These are phyloP conservation scores for Coccomyxa subellipsoidea DNA, from an alignment of 163 green algal species.

Conservation along the genomic window DNA sequence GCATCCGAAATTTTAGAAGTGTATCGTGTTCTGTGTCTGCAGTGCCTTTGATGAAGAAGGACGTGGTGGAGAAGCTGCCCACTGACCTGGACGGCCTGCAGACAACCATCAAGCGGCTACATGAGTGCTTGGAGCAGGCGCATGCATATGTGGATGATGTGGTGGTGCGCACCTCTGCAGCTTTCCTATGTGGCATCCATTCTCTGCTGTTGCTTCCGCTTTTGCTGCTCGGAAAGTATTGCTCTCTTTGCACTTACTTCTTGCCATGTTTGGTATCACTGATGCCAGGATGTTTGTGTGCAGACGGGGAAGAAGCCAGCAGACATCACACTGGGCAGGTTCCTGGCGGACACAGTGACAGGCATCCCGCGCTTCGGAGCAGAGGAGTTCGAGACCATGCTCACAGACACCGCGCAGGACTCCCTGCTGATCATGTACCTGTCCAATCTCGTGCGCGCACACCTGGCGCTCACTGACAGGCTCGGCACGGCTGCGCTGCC, in stretches of 20 bases:
- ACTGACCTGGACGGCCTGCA: constrained; percentile 76
- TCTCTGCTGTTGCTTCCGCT: background rate
- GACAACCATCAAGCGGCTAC: constrained; percentile 59
- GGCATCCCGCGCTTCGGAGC: constrained; percentile 71
- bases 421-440: constrained; percentile 86
- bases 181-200: background rate
- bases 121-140: constrained; percentile 57
- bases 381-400: constrained; percentile 80
- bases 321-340: constrained; percentile 75
- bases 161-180: constrained; percentile 50
- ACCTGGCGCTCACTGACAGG: constrained; percentile 90
- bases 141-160: constrained; percentile 84
- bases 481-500: constrained; percentile 82
- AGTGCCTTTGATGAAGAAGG: constrained; percentile 67
- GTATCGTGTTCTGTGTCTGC: constrained; percentile 12
- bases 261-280: too few relatives aligned
- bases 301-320: constrained; percentile 54
- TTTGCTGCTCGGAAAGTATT: too few relatives aligned
- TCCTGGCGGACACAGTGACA: constrained; percentile 85
- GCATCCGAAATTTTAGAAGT: too few relatives aligned
- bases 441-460: constrained; percentile 80
- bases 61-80: constrained; percentile 48
- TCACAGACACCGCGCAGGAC: constrained; percentile 84
- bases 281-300: background rate
- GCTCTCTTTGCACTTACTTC: too few relatives aligned